These are phyloP conservation scores for Sisymbrium altissimum DNA, from an alignment of 345 rosid species.

Conservation along the genomic window DNA sequence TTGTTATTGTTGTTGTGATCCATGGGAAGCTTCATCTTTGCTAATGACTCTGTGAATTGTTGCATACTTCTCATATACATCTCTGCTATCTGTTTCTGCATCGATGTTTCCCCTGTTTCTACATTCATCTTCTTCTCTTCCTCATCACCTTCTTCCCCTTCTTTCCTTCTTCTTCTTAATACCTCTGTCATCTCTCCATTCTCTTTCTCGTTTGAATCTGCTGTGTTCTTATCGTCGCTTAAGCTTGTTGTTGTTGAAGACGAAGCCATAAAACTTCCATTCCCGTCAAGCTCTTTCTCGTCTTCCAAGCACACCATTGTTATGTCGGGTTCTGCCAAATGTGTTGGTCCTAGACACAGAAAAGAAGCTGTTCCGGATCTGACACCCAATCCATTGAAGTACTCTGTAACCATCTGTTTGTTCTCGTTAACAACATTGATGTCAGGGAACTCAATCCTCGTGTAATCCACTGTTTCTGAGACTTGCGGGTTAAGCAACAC, in stretches of 20 bases:
- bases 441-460: slow-evolving; percentile 91
- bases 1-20: slow-evolving; percentile 48
- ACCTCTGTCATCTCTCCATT: slow-evolving; percentile 53
- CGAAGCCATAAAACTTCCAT: slow-evolving; percentile 54
- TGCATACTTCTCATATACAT: slow-evolving; percentile 99
- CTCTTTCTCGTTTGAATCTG: slow-evolving; percentile 55
- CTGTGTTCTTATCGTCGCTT: slow-evolving; percentile 69
- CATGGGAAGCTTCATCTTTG: slow-evolving; percentile 92
- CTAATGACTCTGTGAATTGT: slow-evolving; percentile 82
- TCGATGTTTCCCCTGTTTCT: slow-evolving; percentile 70
- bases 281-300: slow-evolving; percentile 37
- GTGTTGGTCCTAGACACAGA: slow-evolving; percentile 66
- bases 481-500: slow-evolving; percentile 67
- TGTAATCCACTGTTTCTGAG: slow-evolving; percentile 57
- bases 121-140: slow-evolving; percentile 41
- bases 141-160: slow-evolving; percentile 30
- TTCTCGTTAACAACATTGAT: slow-evolving; percentile 59
- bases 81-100: slow-evolving; percentile 94
- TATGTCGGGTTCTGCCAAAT: slow-evolving; percentile 43
- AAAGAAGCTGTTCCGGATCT: slow-evolving; percentile 49
- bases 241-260: slow-evolving; percentile 76
- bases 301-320: slow-evolving; percentile 44
- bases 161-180: slow-evolving; percentile 32
- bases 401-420: slow-evolving; percentile 76
- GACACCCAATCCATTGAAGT: slow-evolving; percentile 50